Evolutionary conservation across 495 filamentous ascomycete species (phyloP), one percentile per base, ranked within the genome.

Genomic region (Penicillium salamii): DNA sequence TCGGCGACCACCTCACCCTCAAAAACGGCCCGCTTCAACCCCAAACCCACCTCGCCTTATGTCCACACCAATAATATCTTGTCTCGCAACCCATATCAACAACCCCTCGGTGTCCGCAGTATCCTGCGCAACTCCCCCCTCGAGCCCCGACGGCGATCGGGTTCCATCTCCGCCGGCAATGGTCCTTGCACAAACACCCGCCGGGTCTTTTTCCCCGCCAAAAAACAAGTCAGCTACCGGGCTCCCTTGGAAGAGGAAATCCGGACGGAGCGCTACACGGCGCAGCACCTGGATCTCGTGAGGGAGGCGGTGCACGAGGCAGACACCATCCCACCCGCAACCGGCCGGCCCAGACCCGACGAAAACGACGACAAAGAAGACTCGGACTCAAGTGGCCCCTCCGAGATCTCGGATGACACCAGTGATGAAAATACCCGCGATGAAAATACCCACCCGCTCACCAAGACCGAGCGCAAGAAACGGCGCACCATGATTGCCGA

Each of bases 71-170:
- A 51, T 47, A 60, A 49, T 61, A 20, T 55, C 43, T 40, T 62
- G 58, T 49, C 28, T 46, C 50, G 57, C 68, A 49, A 61, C 19
- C 84, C 87, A 13, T 90, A 90, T 63, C 83, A 78, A 33, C 79
- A 81, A 11, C 81, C 85, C 2, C 75, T 82, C 14, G 78, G 78
- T 6, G 75, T 89, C 6, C 82, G 79, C 52, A 87, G 84, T 65
- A 91, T 91, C 63, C 74, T 91, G 24, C 84, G 86, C 61, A 91
- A 91, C 71, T 89, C 86, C 7, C 86, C 86, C 2, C 53, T 76
- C 19, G 52, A 81, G 11, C 45, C 59, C 32, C 54, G 68, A 19
- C 62, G 66, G 23, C 63, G 68, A 17, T 69, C 71, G 11, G 61
- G 64, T 8, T 71, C 71, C 37, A 64, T 74, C 34, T 67, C 75